These are phyloP conservation scores for Globisporangium paroecandrum DNA, from an alignment of 352 stramenopile species.

Conservation along the genomic window DNA sequence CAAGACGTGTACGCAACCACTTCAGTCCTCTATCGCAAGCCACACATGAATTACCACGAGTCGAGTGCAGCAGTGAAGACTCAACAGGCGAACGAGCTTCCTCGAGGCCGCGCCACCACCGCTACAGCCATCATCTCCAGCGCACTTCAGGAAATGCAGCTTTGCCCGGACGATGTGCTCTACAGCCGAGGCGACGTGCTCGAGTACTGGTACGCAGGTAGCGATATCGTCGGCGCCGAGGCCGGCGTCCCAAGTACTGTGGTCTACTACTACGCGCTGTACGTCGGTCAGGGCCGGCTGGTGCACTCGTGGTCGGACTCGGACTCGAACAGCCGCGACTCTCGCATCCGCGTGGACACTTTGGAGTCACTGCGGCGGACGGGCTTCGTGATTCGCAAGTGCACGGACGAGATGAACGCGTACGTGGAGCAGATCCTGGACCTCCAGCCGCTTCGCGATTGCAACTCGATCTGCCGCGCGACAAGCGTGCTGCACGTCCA, in stretches of 20 bases:
- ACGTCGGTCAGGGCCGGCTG: neutral
- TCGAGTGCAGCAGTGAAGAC: neutral
- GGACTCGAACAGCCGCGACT: neutral
- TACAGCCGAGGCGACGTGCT: neutral
- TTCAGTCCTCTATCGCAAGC: no score
- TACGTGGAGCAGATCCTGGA: slow-evolving; percentile 4
- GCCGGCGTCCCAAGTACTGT: neutral
- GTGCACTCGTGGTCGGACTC: slow-evolving; percentile 4
- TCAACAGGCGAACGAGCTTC: neutral
- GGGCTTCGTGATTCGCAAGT: slow-evolving; percentile 1
- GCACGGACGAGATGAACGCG: slow-evolving; percentile 1
- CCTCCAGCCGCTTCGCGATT: neutral
- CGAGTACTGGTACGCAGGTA: slow-evolving; percentile 1
- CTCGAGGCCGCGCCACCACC: neutral
- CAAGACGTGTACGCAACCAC: no score
- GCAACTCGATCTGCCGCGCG: slow-evolving; percentile 1
- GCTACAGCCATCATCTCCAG: neutral
- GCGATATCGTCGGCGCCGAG: neutral
- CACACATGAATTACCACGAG: slow-evolving; percentile 13
- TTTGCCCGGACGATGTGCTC: neutral
- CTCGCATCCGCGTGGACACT: neutral
- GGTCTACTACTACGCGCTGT: slow-evolving; percentile 3
- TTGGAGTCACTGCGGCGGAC: neutral
- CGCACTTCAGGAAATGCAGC: neutral
- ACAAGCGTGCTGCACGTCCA: neutral